Conservation (phyloP, 164 flowering plant genomes). For the Euptelea pleiosperma region DNA sequence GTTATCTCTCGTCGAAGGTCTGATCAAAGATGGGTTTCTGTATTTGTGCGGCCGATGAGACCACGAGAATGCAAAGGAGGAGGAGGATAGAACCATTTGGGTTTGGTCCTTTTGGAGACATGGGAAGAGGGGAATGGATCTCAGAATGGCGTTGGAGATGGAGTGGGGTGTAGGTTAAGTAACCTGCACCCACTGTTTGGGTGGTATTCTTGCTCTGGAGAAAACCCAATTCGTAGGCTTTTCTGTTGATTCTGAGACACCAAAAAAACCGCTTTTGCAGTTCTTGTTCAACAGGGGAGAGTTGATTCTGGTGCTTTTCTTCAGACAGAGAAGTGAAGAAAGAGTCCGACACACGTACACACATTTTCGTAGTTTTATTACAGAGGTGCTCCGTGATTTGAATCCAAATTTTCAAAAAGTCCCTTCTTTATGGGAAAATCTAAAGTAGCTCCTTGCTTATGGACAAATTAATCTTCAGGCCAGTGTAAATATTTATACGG, state of each 20-base stretch:
- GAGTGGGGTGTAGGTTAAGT: conserved; percentile 26
- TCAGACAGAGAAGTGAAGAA: not conserved
- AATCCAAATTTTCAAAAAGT: too few species aligned
- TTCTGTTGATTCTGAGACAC: not conserved
- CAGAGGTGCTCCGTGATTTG: not conserved
- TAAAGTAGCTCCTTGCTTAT: too few species aligned
- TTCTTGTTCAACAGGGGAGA: not conserved
- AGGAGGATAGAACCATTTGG: conserved; percentile 7
- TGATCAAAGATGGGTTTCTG: conserved; percentile 5
- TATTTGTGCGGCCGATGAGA: conserved; percentile 4
- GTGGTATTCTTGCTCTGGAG: conserved; percentile 1
- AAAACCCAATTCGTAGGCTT: conserved; percentile 6
- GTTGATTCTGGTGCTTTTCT: conserved; percentile 1
- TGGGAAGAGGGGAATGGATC: conserved; percentile 24
- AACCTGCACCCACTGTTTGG: conserved; percentile 17
- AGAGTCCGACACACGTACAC: not conserved
- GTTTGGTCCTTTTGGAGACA: conserved; percentile 12
- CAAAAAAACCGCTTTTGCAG: not conserved
- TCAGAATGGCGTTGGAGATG: too few species aligned
- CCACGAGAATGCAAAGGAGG: not conserved
- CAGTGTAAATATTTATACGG: too few species aligned
- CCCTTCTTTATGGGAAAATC: too few species aligned
- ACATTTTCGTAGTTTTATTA: too few species aligned
- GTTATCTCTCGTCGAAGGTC: conserved; percentile 10
- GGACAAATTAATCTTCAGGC: too few species aligned